Base-by-base conservation (phyloP, 768 basidiomycete genomes). In the Gymnopilus dilepis region DNA sequence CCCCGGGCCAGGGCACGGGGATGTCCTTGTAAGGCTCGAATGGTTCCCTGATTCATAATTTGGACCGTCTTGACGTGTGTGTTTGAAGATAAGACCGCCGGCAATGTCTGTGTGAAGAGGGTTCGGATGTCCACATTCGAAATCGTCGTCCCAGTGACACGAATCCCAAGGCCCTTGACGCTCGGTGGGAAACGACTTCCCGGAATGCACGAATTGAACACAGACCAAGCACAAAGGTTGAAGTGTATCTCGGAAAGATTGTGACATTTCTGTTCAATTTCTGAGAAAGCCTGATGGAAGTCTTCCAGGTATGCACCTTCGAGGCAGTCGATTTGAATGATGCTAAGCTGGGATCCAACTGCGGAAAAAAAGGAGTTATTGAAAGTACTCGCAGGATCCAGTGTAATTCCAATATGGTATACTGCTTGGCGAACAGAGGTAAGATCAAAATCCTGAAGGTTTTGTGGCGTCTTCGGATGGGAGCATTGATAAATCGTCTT, bases 291-390 rank as follows among this genome's bases (percentile, higher is more conserved):
- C 17, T 19, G 28, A 6, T 50, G 47, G 28, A 50, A 50, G 19
- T 50, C 47, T n/a, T 50, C 47, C 2, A 50, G 47, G 31, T 34
- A n/a, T 2, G 50, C 22, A 31, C 21, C 15, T 19, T 48, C 15
- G 15, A 58, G 15, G 24, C 42, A 63, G 31, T 58, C 61, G 34
- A 69, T 33, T 55, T 65, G 67, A 13, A 69, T 55, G n/a, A 56
- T 47, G 3, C 50, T 43, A 8, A 69, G 43, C 21, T 56, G 53
- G 6, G 59, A 50, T 7, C 59, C 63, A 1, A 58, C 6, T 3
- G 19, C 2, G 13, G 52, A 15, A 26, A 59, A 65, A n/a, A 63
- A 62, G 17, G 15, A 11, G 22, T 17, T n/a, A 31, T 45, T 40
- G 6, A 37, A 62, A n/a, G 17, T 28, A 2, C 12, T 56, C 22